Base-by-base conservation (phyloP, 106 monocot genomes). In the Chionographis japonica region DNA sequence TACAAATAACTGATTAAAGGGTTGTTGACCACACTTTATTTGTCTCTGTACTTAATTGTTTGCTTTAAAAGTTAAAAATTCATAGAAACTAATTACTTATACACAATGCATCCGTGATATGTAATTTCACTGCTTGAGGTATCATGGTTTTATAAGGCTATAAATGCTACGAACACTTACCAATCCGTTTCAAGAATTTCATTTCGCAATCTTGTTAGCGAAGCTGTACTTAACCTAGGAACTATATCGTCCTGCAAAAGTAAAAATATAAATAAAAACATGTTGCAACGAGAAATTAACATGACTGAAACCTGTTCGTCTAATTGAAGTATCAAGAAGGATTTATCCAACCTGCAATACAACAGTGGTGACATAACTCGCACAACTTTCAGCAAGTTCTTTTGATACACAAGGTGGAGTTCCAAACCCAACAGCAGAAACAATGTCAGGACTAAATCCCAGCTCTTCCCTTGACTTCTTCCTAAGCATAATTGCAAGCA, bases 121-220 rank as follows among this genome's bases (percentile, higher is more conserved):
- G 46, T 5, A 46, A 46, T 10, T 6, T 46, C 5, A 46, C 8
- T 10, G 46, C 46, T 46, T 46, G 46, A 46, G 5, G 46, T 46
- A 46, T 46, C 46, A 46, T 46, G 9, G 46, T 6, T 46, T 6
- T 46, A 10, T 46, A 46, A 2, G 46, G 10, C 2, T 41, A 53
- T 16, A 8, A 56, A 74, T 52, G 18, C 12, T 4, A 14, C 12
- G 10, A 27, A 9, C 61, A 61, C 72, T 69, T 79, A 97, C 97
- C 97, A 97, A 74, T 97, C 97, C 62, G 89, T 87, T 72, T 87
- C 84, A 69, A 92, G 70, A 64, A 97, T 89, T 75, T 97, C 97
- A 80, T 86, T 92, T 64, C 92, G 79, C 67, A 97, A 66, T 78
- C 89, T 84, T 67, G 84, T 72, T 13, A 92, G 54, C 13, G 92